Evolutionary conservation across 148 eudicot genomes (phyloP).

Genomic region (Fagopyrum esculentum): DNA sequence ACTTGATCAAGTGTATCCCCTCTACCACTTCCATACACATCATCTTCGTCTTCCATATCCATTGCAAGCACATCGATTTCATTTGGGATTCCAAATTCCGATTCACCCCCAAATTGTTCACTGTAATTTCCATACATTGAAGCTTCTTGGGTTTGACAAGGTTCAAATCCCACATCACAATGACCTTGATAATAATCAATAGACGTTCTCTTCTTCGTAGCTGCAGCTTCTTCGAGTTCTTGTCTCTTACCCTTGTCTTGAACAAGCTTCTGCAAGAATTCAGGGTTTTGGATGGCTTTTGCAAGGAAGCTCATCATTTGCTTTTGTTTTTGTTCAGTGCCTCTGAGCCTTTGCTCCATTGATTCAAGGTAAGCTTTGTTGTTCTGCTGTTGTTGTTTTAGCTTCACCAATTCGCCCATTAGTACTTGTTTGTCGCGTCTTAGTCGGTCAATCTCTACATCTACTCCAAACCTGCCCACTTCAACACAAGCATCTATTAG

Average conservation of each 20-base stretch:
- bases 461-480: constrained; percentile 37
- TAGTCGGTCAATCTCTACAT: constrained; percentile 32
- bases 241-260: constrained; percentile 25
- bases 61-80: constrained; percentile 56
- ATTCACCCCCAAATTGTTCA: constrained; percentile 22
- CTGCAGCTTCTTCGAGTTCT: constrained; percentile 29
- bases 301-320: constrained; percentile 43
- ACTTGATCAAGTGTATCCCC: constrained; percentile 20
- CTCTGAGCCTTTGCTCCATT: constrained; percentile 32
- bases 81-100: constrained; percentile 55
- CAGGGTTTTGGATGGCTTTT: constrained; percentile 35
- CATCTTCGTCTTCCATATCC: constrained; percentile 41
- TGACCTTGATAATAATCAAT: constrained; percentile 31
- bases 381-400: constrained; percentile 41
- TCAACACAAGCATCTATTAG: constrained; percentile 24
- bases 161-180: neutral
- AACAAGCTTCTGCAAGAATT: constrained; percentile 26
- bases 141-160: neutral
- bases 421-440: constrained; percentile 38
- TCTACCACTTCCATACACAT: neutral
- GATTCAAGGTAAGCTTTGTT: constrained; percentile 22
- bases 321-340: constrained; percentile 38
- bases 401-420: constrained; percentile 35
- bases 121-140: neutral
- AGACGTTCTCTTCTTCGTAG: constrained; percentile 26